These are phyloP conservation scores for Camelina laxa DNA, from an alignment of 345 rosid species.

Conservation along the genomic window DNA sequence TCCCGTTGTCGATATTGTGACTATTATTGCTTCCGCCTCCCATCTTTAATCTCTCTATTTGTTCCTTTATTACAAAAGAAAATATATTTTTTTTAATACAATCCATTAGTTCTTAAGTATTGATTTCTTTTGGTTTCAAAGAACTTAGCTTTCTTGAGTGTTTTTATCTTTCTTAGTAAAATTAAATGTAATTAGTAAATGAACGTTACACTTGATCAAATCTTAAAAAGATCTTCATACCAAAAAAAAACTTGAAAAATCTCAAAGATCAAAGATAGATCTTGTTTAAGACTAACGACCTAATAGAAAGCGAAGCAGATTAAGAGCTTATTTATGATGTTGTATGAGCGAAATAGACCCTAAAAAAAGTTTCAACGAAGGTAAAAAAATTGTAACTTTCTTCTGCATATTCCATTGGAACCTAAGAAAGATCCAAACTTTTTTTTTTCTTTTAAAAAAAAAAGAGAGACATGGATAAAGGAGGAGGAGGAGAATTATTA, in stretches of 20 bases:
- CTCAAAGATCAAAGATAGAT: constrained; percentile 19
- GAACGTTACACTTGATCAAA: constrained; percentile 31
- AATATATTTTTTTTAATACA: not conserved
- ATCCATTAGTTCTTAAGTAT: not conserved
- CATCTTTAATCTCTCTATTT: constrained; percentile 38
- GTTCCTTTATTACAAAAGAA: not conserved
- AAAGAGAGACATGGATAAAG: not conserved
- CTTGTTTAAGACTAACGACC: constrained; percentile 2
- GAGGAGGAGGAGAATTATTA: not conserved
- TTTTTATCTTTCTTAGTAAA: not conserved
- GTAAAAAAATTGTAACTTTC: constrained; percentile 25
- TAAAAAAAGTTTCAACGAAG: not conserved
- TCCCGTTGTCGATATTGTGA: constrained; percentile 74
- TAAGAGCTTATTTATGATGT: constrained; percentile 1
- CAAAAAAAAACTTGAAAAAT: not conserved
- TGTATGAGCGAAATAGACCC: constrained; percentile 13
- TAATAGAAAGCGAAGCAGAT: constrained; percentile 5
- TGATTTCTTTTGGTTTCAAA: not conserved
- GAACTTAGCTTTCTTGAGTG: constrained; percentile 7
- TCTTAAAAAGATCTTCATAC: not conserved
- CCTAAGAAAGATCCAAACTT: constrained; percentile 37
- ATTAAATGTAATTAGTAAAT: constrained; percentile 2
- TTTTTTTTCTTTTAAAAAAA: not conserved
- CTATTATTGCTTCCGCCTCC: constrained; percentile 72
- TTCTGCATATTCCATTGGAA: constrained; percentile 36